Base-by-base conservation (phyloP, 2,329 filamentous ascomycete species). In the Monosporascus ibericus region DNA sequence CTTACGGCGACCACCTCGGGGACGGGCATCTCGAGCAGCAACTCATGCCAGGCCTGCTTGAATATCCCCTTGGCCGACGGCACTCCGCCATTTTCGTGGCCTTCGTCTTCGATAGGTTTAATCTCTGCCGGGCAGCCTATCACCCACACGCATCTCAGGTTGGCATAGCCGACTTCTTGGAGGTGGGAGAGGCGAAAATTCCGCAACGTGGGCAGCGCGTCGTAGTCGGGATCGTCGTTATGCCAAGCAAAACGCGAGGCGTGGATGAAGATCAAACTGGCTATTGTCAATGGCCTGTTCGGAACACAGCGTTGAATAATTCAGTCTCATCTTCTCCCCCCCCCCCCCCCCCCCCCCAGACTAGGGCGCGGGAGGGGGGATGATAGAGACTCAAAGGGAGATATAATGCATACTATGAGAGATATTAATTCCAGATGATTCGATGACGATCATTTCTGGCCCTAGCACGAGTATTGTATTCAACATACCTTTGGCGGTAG, bases 131-230 rank as follows among this genome's bases (percentile, higher is more conserved):
- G 73, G 56, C 82, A 85, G 6, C 81, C 81, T 2, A 81, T 77
- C 42, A 75, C 70, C 77, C 75, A 80, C 57, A 77, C 77, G 63
- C 82, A 85, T 49, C 82, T 77, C 48, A 85, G 72, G 60, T 85
- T 85, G 57, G 78, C 75, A 62, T 84, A 85, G 46, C 81, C 82
- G 48, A 74, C 70, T 49, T 71, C 65, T 47, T 74, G 72, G n/a
- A 85, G 71, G 52, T 79, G 74, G 18, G 75, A 65, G 22, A 79
- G 62, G 25, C 73, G 74, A 15, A 84, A 71, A 39, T 68, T 68
- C 48, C 71, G 73, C 52, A 84, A 73, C 2, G 75, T 70, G 2
- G 71, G 68, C 18, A 81, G 72, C n/a, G 75, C 76, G 61, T 81
- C 78, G 68, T 81, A 76, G 49, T 79, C 69, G 6, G 75, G 75